These are phyloP conservation scores for Psophocarpus tetragonolobus DNA, from an alignment of 306 rosid species.

Conservation along the genomic window DNA sequence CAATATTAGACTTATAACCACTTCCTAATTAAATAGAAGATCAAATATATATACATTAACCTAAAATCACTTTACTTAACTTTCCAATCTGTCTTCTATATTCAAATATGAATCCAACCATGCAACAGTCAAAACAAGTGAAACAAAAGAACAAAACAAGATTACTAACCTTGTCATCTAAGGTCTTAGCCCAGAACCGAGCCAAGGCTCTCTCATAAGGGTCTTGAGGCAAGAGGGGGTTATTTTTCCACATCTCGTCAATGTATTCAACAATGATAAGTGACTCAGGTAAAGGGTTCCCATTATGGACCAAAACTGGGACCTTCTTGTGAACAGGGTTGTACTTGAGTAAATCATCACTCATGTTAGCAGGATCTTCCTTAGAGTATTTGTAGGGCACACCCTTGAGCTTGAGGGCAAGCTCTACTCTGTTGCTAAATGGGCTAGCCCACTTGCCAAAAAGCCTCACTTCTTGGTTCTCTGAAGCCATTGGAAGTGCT, in stretches of 20 bases:
- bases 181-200: slow-evolving; percentile 41
- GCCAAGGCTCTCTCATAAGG: slow-evolving; percentile 45
- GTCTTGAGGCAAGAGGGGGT: slow-evolving; percentile 41
- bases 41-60: too few relatives aligned
- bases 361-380: slow-evolving; percentile 37
- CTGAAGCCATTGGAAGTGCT: neutral
- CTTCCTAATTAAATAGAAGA: too few relatives aligned
- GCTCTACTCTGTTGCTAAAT: slow-evolving; percentile 35
- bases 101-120: neutral
- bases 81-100: neutral
- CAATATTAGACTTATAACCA: neutral
- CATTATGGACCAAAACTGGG: slow-evolving; percentile 44
- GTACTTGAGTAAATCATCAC: slow-evolving; percentile 36
- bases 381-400: slow-evolving; percentile 33
- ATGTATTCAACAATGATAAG: slow-evolving; percentile 49
- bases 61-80: neutral
- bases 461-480: slow-evolving; percentile 30
- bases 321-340: slow-evolving; percentile 52
- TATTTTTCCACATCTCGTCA: slow-evolving; percentile 38
- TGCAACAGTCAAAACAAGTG: neutral
- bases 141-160: neutral
- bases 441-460: slow-evolving; percentile 46
- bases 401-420: slow-evolving; percentile 47
- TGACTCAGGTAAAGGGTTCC: slow-evolving; percentile 42
- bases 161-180: slow-evolving; percentile 48